Evolutionary conservation across 352 stramenopile genomes (phyloP).

Genomic region (Phytophthora europaea): DNA sequence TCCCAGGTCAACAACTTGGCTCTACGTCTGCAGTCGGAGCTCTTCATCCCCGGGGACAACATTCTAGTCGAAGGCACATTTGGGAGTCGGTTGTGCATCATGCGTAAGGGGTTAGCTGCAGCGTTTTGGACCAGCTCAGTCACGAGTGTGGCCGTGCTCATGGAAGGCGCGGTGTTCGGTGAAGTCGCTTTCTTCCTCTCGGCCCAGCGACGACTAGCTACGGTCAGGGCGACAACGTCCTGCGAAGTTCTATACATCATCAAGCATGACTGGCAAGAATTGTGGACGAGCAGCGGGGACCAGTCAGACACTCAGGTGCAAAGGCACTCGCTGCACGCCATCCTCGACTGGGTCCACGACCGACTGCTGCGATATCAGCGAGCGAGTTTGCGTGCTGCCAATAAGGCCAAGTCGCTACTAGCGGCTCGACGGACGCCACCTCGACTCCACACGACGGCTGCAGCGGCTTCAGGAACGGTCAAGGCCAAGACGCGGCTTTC

Average conservation of each 20-base stretch:
- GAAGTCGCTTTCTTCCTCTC: conserved; percentile 79
- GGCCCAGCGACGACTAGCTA: conserved; percentile 64
- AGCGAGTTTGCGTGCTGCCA: conserved; percentile 44
- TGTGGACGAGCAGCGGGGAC: conserved; percentile 55
- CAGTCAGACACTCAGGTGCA: conserved; percentile 57
- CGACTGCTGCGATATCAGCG: conserved; percentile 56
- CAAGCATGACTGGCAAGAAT: conserved; percentile 69
- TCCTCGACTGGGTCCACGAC: conserved; percentile 66
- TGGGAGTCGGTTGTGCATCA: conserved; percentile 64
- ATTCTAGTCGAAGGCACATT: conserved; percentile 71
- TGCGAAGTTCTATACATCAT: conserved; percentile 76
- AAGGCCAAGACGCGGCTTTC: conserved; percentile 26
- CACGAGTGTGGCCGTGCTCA: conserved; percentile 64
- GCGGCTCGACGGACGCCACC: conserved; percentile 7
- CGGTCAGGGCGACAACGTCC: conserved; percentile 62
- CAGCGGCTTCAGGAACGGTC: conserved; percentile 13
- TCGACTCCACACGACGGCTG: conserved; percentile 2
- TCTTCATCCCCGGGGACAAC: conserved; percentile 78
- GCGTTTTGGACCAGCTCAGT: conserved; percentile 66
- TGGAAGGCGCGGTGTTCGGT: conserved; percentile 73
- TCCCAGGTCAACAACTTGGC: conserved; percentile 78
- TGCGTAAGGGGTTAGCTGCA: conserved; percentile 61
- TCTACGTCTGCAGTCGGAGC: conserved; percentile 62
- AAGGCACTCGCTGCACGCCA: conserved; percentile 62
- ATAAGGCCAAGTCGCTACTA: conserved; percentile 51